Percentiles rank a stretch among this genome's conserved stretches.
Evolutionary conservation across 106 monocot genomes (phyloP).

Genomic region (Triglochin maritima): DNA sequence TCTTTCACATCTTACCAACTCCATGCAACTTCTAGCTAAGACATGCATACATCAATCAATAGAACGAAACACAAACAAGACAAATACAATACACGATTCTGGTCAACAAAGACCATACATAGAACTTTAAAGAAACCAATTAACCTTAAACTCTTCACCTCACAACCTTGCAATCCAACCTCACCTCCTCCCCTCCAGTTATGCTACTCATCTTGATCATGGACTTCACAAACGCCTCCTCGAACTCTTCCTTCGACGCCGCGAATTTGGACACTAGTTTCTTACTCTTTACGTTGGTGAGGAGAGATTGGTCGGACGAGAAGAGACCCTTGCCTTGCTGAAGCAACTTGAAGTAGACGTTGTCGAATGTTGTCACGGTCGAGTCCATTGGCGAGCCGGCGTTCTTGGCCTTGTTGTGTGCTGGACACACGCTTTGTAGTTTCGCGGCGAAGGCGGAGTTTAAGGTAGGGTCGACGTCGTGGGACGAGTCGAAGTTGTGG

Average conservation of each 20-base stretch:
- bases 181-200: slow-evolving; percentile 47
- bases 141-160: too few species aligned
- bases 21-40: too few species aligned
- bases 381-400: slow-evolving; percentile 57
- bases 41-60: too few species aligned
- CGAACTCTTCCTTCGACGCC: slow-evolving; percentile 32
- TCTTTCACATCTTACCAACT: too few species aligned
- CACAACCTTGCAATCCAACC: slow-evolving; percentile 53
- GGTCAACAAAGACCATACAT: too few species aligned
- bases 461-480: slow-evolving; percentile 54
- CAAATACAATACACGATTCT: too few species aligned
- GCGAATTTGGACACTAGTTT: slow-evolving; percentile 37
- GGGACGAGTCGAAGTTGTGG: slow-evolving; percentile 34
- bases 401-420: slow-evolving; percentile 48
- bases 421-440: slow-evolving; percentile 40
- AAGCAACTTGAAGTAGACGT: slow-evolving; percentile 60
- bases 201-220: slow-evolving; percentile 78
- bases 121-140: too few species aligned
- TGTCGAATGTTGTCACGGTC: slow-evolving; percentile 52
- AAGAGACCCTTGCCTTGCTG: slow-evolving; percentile 48
- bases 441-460: slow-evolving; percentile 44
- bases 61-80: too few species aligned
- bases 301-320: slow-evolving; percentile 67
- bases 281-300: slow-evolving; percentile 32
- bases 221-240: slow-evolving; percentile 45